Evolutionary conservation across 2,329 filamentous ascomycete species (phyloP).

Genomic region (Fusarium sp.): DNA sequence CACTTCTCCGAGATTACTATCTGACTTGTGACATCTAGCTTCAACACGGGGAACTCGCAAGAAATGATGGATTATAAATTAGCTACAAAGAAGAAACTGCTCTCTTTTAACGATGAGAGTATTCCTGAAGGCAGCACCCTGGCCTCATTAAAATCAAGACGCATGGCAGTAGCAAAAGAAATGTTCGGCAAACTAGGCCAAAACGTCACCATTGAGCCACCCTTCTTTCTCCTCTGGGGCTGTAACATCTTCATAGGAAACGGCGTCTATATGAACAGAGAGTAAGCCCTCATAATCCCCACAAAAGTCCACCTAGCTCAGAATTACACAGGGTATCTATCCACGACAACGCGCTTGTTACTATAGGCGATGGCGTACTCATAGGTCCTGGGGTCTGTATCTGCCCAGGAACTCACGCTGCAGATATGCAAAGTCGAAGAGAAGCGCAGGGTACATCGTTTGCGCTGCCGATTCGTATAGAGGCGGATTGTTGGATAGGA

Average conservation of each 20-base stretch:
- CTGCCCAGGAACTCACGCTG: conserved; percentile 2
- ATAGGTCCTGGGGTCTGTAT: conserved; percentile 16
- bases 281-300: neutral
- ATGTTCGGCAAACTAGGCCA: neutral
- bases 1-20: fast-evolving
- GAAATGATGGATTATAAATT: conserved; percentile 1
- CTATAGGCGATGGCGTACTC: neutral
- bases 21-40: neutral
- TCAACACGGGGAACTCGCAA: neutral
- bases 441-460: conserved; percentile 2
- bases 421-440: neutral
- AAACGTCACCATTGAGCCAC: neutral
- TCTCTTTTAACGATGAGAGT: neutral
- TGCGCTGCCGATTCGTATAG: conserved; percentile 10
- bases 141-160: neutral
- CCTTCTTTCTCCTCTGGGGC: conserved; percentile 18
- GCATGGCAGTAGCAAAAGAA: conserved; percentile 2
- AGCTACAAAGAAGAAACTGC: neutral
- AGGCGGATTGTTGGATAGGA: conserved; percentile 18
- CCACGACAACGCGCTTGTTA: conserved; percentile 12
- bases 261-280: conserved; percentile 15
- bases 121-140: conserved; percentile 3
- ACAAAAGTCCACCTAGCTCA: neutral
- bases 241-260: conserved; percentile 9
- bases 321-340: neutral